Evolutionary conservation across 2,329 filamentous ascomycete genomes (phyloP).

Genomic region (Coleophoma eucalyptorum): DNA sequence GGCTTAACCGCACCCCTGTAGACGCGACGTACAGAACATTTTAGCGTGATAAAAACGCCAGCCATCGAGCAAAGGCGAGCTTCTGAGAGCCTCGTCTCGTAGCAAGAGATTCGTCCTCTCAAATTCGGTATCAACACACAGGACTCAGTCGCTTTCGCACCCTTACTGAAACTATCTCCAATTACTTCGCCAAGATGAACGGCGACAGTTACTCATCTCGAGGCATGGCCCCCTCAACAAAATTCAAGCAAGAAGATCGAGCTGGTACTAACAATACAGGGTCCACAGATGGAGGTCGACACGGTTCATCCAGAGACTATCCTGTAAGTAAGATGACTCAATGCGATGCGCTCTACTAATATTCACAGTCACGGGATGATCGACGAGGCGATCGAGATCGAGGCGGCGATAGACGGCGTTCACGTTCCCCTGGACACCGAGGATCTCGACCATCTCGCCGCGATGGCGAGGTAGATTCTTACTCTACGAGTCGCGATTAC

Average conservation of each 20-base stretch:
- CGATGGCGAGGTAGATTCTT: constrained; percentile 76
- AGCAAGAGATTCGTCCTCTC: no score
- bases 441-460: constrained; percentile 62
- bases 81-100: no score
- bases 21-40: no score
- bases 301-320: constrained; percentile 44
- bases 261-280: constrained; percentile 29
- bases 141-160: no score
- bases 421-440: constrained; percentile 78
- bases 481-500: constrained; percentile 90
- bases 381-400: constrained; percentile 40
- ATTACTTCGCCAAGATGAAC: constrained; percentile 60
- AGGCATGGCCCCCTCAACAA: constrained; percentile 46
- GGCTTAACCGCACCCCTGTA: no score
- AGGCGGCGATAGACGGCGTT: constrained; percentile 66
- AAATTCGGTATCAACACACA: no score
- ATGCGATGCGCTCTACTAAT: constrained; percentile 16
- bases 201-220: constrained; percentile 77
- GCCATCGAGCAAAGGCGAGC: no score
- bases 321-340: constrained; percentile 37
- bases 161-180: no score
- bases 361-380: constrained; percentile 31
- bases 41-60: no score
- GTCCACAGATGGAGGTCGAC: constrained; percentile 42
- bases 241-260: constrained; percentile 18